Evolutionary conservation across 1,139 yeast genomes (phyloP).

Genomic region (Pichiaceae sp.): DNA sequence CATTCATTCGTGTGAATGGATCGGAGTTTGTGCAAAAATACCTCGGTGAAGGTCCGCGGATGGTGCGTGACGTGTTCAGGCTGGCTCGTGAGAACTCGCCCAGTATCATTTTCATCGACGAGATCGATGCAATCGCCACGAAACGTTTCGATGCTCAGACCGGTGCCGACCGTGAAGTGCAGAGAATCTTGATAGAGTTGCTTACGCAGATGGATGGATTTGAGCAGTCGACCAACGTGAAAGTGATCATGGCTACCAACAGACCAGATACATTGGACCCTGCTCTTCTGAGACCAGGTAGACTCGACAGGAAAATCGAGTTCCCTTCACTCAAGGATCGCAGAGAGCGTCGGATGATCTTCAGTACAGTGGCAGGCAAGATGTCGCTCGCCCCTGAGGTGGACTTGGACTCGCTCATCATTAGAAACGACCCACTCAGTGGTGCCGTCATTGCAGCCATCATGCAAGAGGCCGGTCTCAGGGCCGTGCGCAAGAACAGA

Average conservation of each 20-base stretch:
- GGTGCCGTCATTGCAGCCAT: slow-evolving; percentile 99
- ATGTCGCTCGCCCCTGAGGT: slow-evolving; percentile 98
- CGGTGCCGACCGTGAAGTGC: slow-evolving; percentile 99
- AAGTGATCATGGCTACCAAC: slow-evolving; percentile 98
- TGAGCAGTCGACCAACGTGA: slow-evolving; percentile 90
- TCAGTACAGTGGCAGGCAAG: slow-evolving; percentile 91
- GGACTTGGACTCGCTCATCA: slow-evolving; percentile 88
- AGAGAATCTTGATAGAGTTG: slow-evolving; percentile 90
- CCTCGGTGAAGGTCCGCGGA: slow-evolving; percentile 98
- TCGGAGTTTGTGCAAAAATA: slow-evolving; percentile 98
- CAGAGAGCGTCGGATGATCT: slow-evolving; percentile 94
- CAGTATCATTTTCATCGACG: slow-evolving; percentile 93
- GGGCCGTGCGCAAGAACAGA: slow-evolving; percentile 97
- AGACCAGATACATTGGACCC: slow-evolving; percentile 98
- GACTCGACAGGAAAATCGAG: slow-evolving; percentile 96
- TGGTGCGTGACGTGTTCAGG: slow-evolving; percentile 97
- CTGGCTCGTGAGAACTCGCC: slow-evolving; percentile 97
- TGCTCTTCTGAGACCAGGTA: slow-evolving; percentile 93
- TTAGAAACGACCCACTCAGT: slow-evolving; percentile 92
- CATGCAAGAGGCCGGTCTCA: slow-evolving; percentile 98
- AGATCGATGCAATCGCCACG: slow-evolving; percentile 97
- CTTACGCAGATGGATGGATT: slow-evolving; percentile 99
- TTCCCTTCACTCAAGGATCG: slow-evolving; percentile 93
- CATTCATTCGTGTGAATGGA: slow-evolving; percentile 94
- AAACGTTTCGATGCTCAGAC: slow-evolving; percentile 99